Evolutionary conservation across 2,329 filamentous ascomycete species (phyloP), one percentile per base, ranked within the genome.

Genomic region (Aspergillus amoenus): DNA sequence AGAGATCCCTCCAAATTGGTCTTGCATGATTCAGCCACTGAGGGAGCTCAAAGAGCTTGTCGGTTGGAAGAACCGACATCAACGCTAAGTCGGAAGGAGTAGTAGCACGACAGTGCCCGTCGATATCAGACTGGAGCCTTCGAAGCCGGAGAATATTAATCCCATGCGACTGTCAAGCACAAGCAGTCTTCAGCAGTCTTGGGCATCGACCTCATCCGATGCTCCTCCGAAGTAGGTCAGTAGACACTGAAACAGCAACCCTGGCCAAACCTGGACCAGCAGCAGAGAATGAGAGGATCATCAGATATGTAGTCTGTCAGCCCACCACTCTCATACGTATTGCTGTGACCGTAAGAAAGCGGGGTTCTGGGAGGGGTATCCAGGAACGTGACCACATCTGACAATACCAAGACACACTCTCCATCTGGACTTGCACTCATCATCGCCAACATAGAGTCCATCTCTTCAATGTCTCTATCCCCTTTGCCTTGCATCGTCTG

Each of bases 301-400:
- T 27, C 13, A 15, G 22, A 24, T 17, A 15, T 17, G 8, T 21
- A 11, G 22, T 27, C 22, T 51, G 42, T 51, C 48, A 51, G 48
- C 37, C 48, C 48, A 51, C 48, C 13, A 5, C 24, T 13, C 34
- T 17, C 5, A 22, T 50, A 15, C 47, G 43, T 48, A 49, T 37
- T 34, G 34, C 5, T 8, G 43, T 54, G 44, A 52, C 49, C 4
- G 49, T 41, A 49, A 52, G n/a, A 50, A 52, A 55, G 59, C 59
- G 59, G 59, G 59, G 58, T 53, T 39, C 13, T 49, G 34, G 44
- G 49, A 30, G 39, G 21, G 42, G 43, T 46, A 30, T 55, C 24
- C 44, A 57, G 47, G 53, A 53, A 58, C 60, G 58, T 62, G 59
- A 63, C 57, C 57, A 32, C 43, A 56, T 30, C 40, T 56, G 39